Evolutionary conservation across 441 rosid species (phyloP), one percentile per base, ranked within the genome.

Genomic region (Viola pubescens): DNA sequence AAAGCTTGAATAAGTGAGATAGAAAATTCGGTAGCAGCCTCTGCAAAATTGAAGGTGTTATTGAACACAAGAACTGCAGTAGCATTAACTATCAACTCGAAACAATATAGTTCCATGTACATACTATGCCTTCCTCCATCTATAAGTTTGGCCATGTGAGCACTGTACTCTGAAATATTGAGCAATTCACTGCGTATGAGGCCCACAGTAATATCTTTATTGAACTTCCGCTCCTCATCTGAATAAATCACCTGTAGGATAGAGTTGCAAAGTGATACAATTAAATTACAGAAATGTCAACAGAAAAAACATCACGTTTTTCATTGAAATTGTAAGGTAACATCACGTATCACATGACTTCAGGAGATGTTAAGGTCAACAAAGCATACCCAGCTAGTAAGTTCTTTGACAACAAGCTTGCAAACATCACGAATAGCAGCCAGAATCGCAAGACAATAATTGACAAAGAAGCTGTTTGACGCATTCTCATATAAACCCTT

Each of bases 61-160:
- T 66, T 84, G 43, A 77, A 52, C 14, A 61, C 6, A 48, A 54
- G 37, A 68, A 14, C n/a, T 34, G 7, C 46, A 38, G 52, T 8
- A 54, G 4, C 59, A 60, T n/a, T 7, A 9, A 63, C 14, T 5
- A 37, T 51, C 34, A 52, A n/a, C 5, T 40, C 37, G 26, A 70
- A 26, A 46, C 58, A 64, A 38, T 37, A 58, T 52, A 51, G 59
- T 53, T 47, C 10, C 5, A 44, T 53, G 26, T 58, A 77, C 95
- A 37, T 87, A 94, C 99, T 94, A 68, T 90, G 84, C 75, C 88
- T 82, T 71, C 97, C 99, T 53, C 99, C 97, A 71, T 94, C 99
- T 58, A 90, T 86, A 70, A 80, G 91, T 75, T 94, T 90, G 37
- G 97, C 97, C 88, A 94, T 88, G 63, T 86, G 97, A 62, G 84